Evolutionary conservation across 441 rosid species (phyloP).

Genomic region (Gossypium laxum): DNA sequence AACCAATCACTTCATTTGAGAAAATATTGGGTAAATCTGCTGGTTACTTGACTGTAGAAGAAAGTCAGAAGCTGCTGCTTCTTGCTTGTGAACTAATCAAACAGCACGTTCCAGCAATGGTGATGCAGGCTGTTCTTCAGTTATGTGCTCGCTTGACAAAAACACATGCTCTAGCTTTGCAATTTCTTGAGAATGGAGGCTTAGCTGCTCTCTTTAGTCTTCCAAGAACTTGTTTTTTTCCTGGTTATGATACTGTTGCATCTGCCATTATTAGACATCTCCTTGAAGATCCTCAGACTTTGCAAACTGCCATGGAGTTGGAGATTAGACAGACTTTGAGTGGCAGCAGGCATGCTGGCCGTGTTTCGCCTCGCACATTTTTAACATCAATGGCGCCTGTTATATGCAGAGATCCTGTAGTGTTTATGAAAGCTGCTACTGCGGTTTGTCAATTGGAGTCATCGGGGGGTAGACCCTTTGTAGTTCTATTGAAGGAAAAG

Average conservation of each 20-base stretch:
- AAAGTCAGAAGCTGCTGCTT: constrained; percentile 55
- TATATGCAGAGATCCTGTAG: constrained; percentile 77
- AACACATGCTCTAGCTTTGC: constrained; percentile 63
- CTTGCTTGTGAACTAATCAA: constrained; percentile 66
- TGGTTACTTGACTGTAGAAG: constrained; percentile 66
- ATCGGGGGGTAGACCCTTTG: constrained; percentile 73
- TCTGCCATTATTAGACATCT: constrained; percentile 82
- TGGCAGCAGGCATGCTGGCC: constrained; percentile 69
- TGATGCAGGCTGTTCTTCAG: constrained; percentile 96
- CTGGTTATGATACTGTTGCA: constrained; percentile 83
- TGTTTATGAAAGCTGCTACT: constrained; percentile 79
- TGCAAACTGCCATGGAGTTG: constrained; percentile 93
- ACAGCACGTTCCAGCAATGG: constrained; percentile 71
- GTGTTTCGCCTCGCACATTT: constrained; percentile 52
- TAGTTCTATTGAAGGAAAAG: constrained; percentile 70
- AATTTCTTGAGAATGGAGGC: constrained; percentile 82
- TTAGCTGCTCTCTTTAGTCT: constrained; percentile 68
- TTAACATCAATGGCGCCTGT: constrained; percentile 86
- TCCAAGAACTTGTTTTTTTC: constrained; percentile 77
- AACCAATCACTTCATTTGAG: constrained; percentile 39
- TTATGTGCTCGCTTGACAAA: constrained; percentile 86
- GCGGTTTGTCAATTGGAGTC: constrained; percentile 83
- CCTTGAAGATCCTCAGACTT: constrained; percentile 91
- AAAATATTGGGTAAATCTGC: constrained; percentile 65
- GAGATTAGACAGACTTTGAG: constrained; percentile 79